Base-by-base conservation (phyloP, 345 rosid genomes). In the Litchi chinensis region DNA sequence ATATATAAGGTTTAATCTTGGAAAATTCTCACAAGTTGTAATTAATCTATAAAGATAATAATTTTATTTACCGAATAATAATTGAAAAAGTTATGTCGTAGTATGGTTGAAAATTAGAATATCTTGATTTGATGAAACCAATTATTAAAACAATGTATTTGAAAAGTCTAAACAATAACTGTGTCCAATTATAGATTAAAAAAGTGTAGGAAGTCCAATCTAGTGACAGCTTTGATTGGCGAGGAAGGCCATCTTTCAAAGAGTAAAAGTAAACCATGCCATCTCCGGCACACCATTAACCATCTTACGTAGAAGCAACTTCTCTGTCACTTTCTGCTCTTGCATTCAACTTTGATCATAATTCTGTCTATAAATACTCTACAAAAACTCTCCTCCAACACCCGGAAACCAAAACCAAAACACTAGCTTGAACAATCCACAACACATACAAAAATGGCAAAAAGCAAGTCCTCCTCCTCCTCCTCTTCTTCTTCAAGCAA, bases 291-390 rank as follows among this genome's bases (percentile, higher is more conserved):
- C 15, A 18, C 62, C 76, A 11, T 50, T 26, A 0, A 26, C 76
- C 76, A 41, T 43, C 57, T 81, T 76, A 73, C 87, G 87, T 84
- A 70, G 77, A 82, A 77, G 87, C 68, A 79, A 79, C 81, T 75
- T 64, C 37, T 37, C 10, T 43, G 8, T 72, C 19, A 13, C 44
- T 46, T 19, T 13, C 21, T 39, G 6, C 16, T 3, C 22, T 71
- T 32, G 22, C 75, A 16, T 64, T 64, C 5, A 4, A 11, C 37
- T 63, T 21, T 48, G 13, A 44, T 50, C 19, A 0, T 26, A 54
- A 50, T 9, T 70, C 79, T 46, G 18, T 39, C 40, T 15, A 59
- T 63, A 75, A 46, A 65, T 64, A 79, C 32, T 37, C 52, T 39
- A 71, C 13, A 39, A 50, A 6, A 10, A 22, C 46, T 59, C 50